These are phyloP conservation scores for Metschnikowia cerradonensis DNA, from an alignment of 805 yeast genomes.

Conservation along the genomic window DNA sequence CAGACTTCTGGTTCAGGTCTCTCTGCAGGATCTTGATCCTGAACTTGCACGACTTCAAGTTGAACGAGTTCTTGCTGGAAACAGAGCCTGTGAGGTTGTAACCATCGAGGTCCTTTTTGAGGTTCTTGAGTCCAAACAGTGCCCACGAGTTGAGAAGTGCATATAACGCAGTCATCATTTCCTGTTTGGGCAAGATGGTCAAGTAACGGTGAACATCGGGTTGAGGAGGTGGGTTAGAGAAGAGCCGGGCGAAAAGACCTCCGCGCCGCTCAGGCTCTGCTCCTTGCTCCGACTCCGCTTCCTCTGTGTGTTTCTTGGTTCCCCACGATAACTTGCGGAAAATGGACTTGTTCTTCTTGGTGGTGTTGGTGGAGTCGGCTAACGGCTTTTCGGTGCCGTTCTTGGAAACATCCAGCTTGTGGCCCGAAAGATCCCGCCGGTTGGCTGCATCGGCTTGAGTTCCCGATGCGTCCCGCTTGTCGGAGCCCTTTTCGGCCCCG, in stretches of 20 bases:
- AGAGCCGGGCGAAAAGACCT: conserved; percentile 33
- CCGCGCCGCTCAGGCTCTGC: conserved; percentile 17
- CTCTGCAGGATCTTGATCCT: conserved; percentile 48
- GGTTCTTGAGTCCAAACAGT: conserved; percentile 60
- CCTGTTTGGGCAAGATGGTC: conserved; percentile 45
- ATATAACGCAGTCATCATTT: conserved; percentile 60
- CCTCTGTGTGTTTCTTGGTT: conserved; percentile 36
- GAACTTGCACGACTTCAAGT: conserved; percentile 61
- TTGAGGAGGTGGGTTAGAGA: conserved; percentile 22
- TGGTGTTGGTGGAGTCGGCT: conserved; percentile 26
- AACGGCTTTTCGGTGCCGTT: conserved; percentile 22
- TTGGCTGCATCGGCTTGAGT: no score
- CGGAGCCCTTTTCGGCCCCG: neutral
- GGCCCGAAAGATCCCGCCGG: neutral
- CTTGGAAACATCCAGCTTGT: conserved; percentile 10
- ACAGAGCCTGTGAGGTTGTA: conserved; percentile 57
- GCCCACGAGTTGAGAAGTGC: conserved; percentile 66
- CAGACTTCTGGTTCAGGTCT: conserved; percentile 43
- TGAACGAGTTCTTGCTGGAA: conserved; percentile 56
- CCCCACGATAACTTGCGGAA: conserved; percentile 54
- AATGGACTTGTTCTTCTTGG: conserved; percentile 34
- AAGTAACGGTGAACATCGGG: conserved; percentile 31
- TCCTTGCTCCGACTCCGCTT: conserved; percentile 25
- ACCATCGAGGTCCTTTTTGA: conserved; percentile 42
- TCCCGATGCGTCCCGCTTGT: neutral